A percentile compares a stretch with the other conserved stretches of the same genome.
phyloP scores from a whole-genome alignment of 257 asterid genomes.

The Agastache rugosa region DNA sequence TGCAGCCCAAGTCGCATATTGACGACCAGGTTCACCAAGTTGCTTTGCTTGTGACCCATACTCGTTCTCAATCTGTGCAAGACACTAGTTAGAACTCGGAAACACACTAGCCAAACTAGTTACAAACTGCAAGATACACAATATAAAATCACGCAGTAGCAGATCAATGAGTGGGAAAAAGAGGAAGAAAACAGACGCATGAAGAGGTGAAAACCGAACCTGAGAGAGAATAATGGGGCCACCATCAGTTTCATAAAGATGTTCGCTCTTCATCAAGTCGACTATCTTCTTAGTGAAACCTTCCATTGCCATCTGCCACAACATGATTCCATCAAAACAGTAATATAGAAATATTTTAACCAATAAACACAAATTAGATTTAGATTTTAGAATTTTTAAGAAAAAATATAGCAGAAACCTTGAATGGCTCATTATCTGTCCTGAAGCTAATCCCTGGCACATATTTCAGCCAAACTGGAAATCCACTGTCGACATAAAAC shows the following conservation, averaged over 20 bases:
- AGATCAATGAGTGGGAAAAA: not conserved
- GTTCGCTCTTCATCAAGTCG: constrained; percentile 73
- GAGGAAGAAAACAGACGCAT: not conserved
- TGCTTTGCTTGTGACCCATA: constrained; percentile 65
- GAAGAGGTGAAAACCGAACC: constrained; percentile 46
- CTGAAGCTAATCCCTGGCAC: constrained; percentile 94
- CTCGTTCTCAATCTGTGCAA: constrained; percentile 70
- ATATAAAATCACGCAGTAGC: not conserved
- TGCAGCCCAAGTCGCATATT: constrained; percentile 71
- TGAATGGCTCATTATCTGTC: constrained; percentile 91
- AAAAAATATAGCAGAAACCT: constrained; percentile 51
- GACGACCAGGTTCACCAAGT: constrained; percentile 58
- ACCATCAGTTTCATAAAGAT: constrained; percentile 80
- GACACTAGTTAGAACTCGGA: constrained; percentile 29
- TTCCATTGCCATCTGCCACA: constrained; percentile 79
- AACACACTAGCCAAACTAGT: not conserved
- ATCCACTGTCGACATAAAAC: constrained; percentile 56
- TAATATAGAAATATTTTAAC: constrained; percentile 9
- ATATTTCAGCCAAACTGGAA: constrained; percentile 94
- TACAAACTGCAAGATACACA: not conserved
- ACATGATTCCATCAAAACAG: constrained; percentile 24
- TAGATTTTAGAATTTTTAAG: too few species aligned
- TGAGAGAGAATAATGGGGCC: constrained; percentile 95
- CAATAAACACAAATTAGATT: not conserved
- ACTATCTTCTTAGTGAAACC: constrained; percentile 82